These are phyloP conservation scores for Cutaneotrichosporon sp. DNA, from an alignment of 1,284 basidiomycete genomes.

Conservation along the genomic window DNA sequence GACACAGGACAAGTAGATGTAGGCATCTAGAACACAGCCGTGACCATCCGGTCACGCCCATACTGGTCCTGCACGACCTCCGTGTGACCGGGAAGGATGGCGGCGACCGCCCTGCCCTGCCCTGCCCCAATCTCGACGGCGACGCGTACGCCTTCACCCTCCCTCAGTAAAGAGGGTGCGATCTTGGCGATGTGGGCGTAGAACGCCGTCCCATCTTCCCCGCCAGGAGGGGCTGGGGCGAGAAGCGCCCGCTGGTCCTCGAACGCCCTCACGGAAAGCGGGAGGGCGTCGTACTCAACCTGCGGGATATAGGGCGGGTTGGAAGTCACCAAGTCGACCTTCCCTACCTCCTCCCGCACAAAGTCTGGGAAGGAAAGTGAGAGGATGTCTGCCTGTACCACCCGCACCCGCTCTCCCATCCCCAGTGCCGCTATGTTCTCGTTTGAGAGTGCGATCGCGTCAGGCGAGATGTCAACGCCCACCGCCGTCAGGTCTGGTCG, in stretches of 20 bases:
- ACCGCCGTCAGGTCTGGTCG: slow-evolving; percentile 61
- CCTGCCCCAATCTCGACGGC: slow-evolving; percentile 76
- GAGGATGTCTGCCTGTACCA: slow-evolving; percentile 57
- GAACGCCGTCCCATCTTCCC: slow-evolving; percentile 70
- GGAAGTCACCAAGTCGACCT: slow-evolving; percentile 72
- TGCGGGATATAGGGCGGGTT: slow-evolving; percentile 91
- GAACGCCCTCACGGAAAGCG: slow-evolving; percentile 66
- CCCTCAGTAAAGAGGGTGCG: slow-evolving; percentile 55
- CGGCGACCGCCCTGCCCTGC: slow-evolving; percentile 65
- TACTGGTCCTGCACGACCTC: slow-evolving; percentile 77
- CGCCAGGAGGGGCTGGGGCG: slow-evolving; percentile 61
- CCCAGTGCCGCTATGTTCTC: slow-evolving; percentile 61
- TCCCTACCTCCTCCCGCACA: slow-evolving; percentile 38
- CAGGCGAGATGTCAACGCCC: slow-evolving; percentile 69
- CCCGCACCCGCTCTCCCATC: slow-evolving; percentile 12
- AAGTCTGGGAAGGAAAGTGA: slow-evolving; percentile 36
- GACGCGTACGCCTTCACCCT: slow-evolving; percentile 55
- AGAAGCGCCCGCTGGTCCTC: slow-evolving; percentile 79
- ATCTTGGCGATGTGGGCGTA: slow-evolving; percentile 70
- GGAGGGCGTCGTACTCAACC: slow-evolving; percentile 64
- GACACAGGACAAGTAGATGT: background rate
- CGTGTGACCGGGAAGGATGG: slow-evolving; percentile 59
- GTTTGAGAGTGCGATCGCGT: slow-evolving; percentile 67
- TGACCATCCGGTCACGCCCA: slow-evolving; percentile 57
- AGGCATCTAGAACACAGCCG: slow-evolving; percentile 25